Evolutionary conservation across 1,284 basidiomycete species (phyloP), one percentile per base, ranked within the genome.

Genomic region (Fomitopsis betulina): DNA sequence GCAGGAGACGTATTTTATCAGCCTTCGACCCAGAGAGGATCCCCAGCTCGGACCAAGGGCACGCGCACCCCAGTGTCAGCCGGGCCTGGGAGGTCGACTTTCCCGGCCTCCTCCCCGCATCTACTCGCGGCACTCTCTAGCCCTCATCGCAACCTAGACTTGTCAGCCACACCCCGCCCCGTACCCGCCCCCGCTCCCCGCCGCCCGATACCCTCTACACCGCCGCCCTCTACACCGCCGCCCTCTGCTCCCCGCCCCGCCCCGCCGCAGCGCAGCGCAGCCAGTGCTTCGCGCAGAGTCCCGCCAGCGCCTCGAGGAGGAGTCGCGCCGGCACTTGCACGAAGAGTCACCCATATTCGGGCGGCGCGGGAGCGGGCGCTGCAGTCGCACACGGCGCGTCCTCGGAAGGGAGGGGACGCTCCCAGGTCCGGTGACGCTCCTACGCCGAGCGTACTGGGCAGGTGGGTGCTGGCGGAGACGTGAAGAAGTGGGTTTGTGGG

Each of bases 321-420:
- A 15, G 53, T 60, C 25, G 23, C 56, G 9, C 59, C 59, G 10
- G 53, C 59, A 15, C 39, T 60, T 27, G 59, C 59, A 17, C 59
- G 59, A 19, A 60, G 47, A 39, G 55, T 60, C 32, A 60, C 55
- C 8, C 27, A 55, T 38, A 60, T 60, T 38, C 59, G 59, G 39
- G 25, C 58, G 21, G 59, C 59, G 49, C 59, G 59, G 21, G 59
- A 57, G 53, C 59, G 42, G 3, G 59, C 56, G 19, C 35, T 45
- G 38, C 19, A 54, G 42, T 40, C 30, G 49, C 49, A 49, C 38
- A 19, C 54, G 2, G 47, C 42, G 12, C 50, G 57, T n/a, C 49
- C 49, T 1, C 25, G 25, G 23, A 13, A 25, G 25, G 13, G 3
- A n/a, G 30, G 5, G 2, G 40, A 51, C 9, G 45, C 30, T 5